Evolutionary conservation across 345 rosid species (phyloP).

Genomic region (Ricinus communis): DNA sequence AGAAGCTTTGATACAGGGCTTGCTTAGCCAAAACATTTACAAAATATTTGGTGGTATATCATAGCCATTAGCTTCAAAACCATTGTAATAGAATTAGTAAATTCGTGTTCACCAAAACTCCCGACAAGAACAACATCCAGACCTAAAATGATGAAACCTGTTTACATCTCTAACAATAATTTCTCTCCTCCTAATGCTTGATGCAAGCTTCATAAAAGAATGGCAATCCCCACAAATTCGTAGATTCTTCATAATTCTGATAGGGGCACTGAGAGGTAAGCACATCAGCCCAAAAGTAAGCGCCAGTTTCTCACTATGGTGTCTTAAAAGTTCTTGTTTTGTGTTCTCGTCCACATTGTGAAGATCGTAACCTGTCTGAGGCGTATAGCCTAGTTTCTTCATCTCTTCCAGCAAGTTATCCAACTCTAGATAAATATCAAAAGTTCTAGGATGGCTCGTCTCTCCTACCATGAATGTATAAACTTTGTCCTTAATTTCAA

Average conservation of each 20-base stretch:
- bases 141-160: conserved; percentile 66
- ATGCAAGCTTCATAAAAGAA: conserved; percentile 67
- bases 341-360: conserved; percentile 56
- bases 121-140: conserved; percentile 63
- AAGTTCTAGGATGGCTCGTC: conserved; percentile 52
- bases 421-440: conserved; percentile 48
- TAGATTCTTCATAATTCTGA: conserved; percentile 74
- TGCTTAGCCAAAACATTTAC: background rate
- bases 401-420: conserved; percentile 49
- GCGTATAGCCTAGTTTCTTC: conserved; percentile 51
- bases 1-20: no score
- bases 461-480: conserved; percentile 67
- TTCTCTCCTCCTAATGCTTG: conserved; percentile 44
- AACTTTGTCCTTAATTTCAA: conserved; percentile 62
- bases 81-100: background rate
- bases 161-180: conserved; percentile 69
- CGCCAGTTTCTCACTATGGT: conserved; percentile 76
- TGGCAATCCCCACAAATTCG: conserved; percentile 83
- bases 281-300: conserved; percentile 56
- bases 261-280: conserved; percentile 39
- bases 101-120: conserved; percentile 58
- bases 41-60: background rate
- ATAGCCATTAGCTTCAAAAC: background rate
- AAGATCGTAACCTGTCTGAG: conserved; percentile 45
- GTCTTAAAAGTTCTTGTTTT: conserved; percentile 60